phyloP scores from a whole-genome alignment of 2,329 filamentous ascomycete genomes.

The Teratosphaeria pseudoeucalypti region DNA sequence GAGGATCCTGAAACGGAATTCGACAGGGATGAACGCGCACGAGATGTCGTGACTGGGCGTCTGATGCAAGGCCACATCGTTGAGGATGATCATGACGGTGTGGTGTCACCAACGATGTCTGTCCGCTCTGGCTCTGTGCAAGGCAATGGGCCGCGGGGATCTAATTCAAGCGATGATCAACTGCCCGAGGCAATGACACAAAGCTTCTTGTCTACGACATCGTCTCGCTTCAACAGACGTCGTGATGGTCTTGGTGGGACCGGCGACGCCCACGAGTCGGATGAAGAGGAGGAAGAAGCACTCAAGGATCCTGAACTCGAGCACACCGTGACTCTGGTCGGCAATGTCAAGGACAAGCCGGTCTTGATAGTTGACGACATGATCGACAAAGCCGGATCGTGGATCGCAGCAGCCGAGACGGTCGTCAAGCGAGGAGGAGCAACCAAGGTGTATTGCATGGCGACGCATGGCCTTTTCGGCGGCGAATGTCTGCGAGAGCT shows the following conservation, averaged over 20 bases:
- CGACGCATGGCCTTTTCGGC: slow-evolving; percentile 90
- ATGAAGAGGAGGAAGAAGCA: slow-evolving; percentile 89
- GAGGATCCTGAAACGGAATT: slow-evolving; percentile 24
- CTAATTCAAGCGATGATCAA: slow-evolving; percentile 33
- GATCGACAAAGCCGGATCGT: slow-evolving; percentile 94
- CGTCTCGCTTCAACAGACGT: slow-evolving; percentile 46
- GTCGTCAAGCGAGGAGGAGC: slow-evolving; percentile 87
- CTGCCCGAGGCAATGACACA: slow-evolving; percentile 84
- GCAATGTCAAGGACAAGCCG: slow-evolving; percentile 76
- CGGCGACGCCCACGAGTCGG: slow-evolving; percentile 68
- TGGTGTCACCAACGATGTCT: slow-evolving; percentile 64
- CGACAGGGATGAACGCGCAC: slow-evolving; percentile 47
- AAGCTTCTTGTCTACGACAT: slow-evolving; percentile 67
- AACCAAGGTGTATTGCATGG: slow-evolving; percentile 94
- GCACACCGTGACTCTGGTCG: slow-evolving; percentile 94
- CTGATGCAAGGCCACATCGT: slow-evolving; percentile 92
- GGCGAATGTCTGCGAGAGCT: slow-evolving; percentile 82
- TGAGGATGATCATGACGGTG: slow-evolving; percentile 54
- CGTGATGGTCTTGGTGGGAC: slow-evolving; percentile 59
- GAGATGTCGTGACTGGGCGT: slow-evolving; percentile 83
- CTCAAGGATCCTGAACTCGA: slow-evolving; percentile 71
- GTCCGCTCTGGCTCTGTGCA: slow-evolving; percentile 50
- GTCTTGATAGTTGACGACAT: slow-evolving; percentile 98
- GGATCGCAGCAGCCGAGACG: slow-evolving; percentile 95
- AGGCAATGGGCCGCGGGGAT: slow-evolving; percentile 27